A percentile compares a stretch with the other conserved stretches of the same genome.
Conservation (phyloP, 2,329 filamentous ascomycete species). For the Xylariaceae sp. region DNA sequence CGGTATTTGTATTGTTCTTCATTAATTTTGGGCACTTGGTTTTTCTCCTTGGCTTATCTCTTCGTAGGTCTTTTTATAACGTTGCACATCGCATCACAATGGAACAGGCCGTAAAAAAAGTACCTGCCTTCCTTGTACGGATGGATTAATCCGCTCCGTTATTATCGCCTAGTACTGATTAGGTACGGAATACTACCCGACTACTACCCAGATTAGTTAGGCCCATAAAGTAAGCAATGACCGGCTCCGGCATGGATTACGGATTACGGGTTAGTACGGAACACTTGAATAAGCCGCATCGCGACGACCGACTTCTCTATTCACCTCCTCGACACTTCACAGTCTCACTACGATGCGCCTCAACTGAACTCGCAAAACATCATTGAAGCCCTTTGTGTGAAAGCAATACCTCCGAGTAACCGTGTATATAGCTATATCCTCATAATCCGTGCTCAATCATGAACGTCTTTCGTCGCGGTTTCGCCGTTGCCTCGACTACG, state of each 20-base stretch:
- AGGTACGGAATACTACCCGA: no score
- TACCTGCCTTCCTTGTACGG: no score
- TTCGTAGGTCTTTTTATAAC: not conserved
- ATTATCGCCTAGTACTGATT: no score
- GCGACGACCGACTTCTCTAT: slow-evolving; percentile 7
- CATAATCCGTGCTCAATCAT: slow-evolving; percentile 18
- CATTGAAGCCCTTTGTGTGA: not conserved
- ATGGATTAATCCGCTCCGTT: no score
- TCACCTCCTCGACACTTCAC: not conserved
- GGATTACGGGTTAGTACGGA: no score
- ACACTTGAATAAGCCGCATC: slow-evolving; percentile 11
- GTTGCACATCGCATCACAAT: not conserved
- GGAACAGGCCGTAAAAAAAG: not conserved
- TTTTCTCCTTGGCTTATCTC: no score
- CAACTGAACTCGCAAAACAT: slow-evolving; percentile 1
- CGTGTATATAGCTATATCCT: slow-evolving; percentile 11
- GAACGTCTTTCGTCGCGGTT: slow-evolving; percentile 34
- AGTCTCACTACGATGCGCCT: not conserved
- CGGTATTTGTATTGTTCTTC: no score
- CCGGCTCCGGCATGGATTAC: slow-evolving; percentile 1
- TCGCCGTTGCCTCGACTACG: slow-evolving; percentile 35
- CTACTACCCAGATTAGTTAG: no score
- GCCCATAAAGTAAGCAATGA: not conserved
- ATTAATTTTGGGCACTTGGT: no score
- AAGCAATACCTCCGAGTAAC: slow-evolving; percentile 1